Evolutionary conservation across 2,329 filamentous ascomycete genomes (phyloP), one percentile per base, ranked within the genome.

Genomic region (Penicillium sp.): DNA sequence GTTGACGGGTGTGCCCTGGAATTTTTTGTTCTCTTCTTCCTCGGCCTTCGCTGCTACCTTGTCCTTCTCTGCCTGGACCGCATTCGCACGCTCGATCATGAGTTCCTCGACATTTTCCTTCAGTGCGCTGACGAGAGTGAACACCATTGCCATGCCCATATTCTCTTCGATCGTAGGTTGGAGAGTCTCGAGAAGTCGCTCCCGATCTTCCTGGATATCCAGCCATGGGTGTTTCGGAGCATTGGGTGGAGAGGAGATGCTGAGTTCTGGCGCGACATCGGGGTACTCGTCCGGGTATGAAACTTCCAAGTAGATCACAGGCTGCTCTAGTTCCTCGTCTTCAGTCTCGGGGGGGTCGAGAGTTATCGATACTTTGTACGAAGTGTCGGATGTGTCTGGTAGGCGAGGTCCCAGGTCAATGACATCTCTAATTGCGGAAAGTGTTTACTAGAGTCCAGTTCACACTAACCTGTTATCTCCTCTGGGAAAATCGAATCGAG

Each of bases 401-500:
- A 29, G 30, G 45, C 39, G 40, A 18, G 8, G 24, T 34, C 42
- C 23, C 4, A 37, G 7, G 48, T 59, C 34, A 54, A 42, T 46
- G 15, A 20, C 39, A 20, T 7, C 9, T 42, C 39, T 42, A 29
- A n/a, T 20, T 26, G 37, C 9, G 6, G 18, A 26, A 10, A 8
- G 20, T 39, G 4, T 36, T 32, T 9, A 21, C 1, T 18, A 26
- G 13, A 12, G 10, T 3, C 13, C 23, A 27, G n/a, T 17, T 26
- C 23, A 24, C 12, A 58, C 72, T 41, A 67, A 93, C 91, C 89
- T 82, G 87, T 93, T 63, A 99, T 96, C 77, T 99, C 94, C 54
- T 99, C 93, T 1, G 94, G 91, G 64, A 97, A 99, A 68, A 99
- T 99, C 55, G 93, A 97, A 69, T 96, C 91, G 70, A 99, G 90